These are phyloP conservation scores for Symbiodinium natans DNA, from an alignment of 73 alveolate species.

Conservation along the genomic window DNA sequence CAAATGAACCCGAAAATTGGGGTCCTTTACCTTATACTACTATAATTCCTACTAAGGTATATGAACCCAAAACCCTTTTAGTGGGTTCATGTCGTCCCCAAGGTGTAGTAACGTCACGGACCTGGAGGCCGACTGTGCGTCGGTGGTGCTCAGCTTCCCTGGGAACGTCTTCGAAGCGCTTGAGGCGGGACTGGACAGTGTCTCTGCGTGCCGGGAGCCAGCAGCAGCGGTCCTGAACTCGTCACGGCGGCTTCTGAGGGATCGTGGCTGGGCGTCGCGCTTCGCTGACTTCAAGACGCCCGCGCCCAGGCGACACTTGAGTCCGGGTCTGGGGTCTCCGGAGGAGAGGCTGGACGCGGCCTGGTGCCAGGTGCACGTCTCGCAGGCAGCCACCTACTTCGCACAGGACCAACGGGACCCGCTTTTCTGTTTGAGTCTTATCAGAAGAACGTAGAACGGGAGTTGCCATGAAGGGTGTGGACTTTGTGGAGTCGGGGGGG, in stretches of 20 bases:
- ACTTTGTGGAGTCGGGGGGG: too few species aligned
- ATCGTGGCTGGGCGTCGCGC: not conserved
- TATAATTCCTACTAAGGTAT: too few species aligned
- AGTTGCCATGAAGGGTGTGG: too few species aligned
- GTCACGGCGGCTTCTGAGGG: not conserved
- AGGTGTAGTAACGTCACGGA: not conserved
- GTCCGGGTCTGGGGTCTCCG: not conserved
- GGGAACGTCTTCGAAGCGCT: not conserved
- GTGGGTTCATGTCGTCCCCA: too few species aligned
- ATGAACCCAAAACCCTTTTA: too few species aligned
- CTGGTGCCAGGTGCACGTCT: not conserved
- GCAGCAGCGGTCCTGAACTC: not conserved
- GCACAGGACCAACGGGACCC: too few species aligned
- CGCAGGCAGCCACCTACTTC: not conserved
- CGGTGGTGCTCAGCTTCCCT: not conserved
- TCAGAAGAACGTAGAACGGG: too few species aligned
- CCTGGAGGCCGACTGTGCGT: not conserved
- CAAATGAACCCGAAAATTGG: too few species aligned
- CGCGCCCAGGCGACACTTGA: not conserved
- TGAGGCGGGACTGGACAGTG: not conserved
- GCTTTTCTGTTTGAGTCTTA: too few species aligned
- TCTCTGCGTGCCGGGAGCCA: not conserved
- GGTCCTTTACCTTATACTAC: too few species aligned
- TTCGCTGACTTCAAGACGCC: not conserved
- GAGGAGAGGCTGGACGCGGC: not conserved